These are phyloP conservation scores for Penicillium hesseltinei DNA, from an alignment of 2,329 filamentous ascomycete species.

Conservation along the genomic window DNA sequence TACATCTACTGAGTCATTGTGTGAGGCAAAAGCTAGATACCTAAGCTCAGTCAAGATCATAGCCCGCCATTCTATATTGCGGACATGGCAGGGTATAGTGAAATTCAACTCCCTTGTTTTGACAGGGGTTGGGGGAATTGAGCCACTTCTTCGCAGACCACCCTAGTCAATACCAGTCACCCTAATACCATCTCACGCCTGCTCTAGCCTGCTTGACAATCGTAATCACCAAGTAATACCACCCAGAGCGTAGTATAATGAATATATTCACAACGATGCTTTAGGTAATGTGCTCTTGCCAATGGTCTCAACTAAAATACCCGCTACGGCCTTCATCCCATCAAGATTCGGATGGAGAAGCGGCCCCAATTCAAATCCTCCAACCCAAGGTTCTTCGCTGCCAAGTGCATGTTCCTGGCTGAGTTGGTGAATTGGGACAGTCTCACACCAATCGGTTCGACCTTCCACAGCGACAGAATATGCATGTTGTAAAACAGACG, in stretches of 20 bases:
- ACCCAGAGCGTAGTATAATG: background rate
- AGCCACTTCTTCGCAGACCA: background rate
- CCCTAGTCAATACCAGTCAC: background rate
- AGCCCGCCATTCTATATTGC: constrained; percentile 17
- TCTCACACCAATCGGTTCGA: constrained; percentile 17
- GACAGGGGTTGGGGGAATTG: background rate
- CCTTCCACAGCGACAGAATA: constrained; percentile 4
- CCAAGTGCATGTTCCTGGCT: constrained; percentile 16
- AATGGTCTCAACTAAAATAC: background rate
- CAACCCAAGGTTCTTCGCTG: constrained; percentile 15
- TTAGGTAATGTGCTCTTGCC: background rate
- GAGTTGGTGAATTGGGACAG: constrained; percentile 14
- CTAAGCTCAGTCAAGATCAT: constrained; percentile 11
- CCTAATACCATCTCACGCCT: background rate
- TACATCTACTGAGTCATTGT: background rate
- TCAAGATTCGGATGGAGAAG: constrained; percentile 14
- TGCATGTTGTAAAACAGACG: constrained; percentile 13
- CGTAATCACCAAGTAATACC: background rate
- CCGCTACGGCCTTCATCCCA: constrained; percentile 17
- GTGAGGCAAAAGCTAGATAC: constrained; percentile 3
- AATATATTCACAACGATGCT: background rate
- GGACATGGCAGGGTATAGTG: constrained; percentile 28
- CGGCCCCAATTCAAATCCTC: constrained; percentile 3
- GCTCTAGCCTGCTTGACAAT: background rate
- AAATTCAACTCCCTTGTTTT: constrained; percentile 31